Conservation (phyloP, 768 basidiomycete species). For the Candolleomyces aberdarensis region DNA sequence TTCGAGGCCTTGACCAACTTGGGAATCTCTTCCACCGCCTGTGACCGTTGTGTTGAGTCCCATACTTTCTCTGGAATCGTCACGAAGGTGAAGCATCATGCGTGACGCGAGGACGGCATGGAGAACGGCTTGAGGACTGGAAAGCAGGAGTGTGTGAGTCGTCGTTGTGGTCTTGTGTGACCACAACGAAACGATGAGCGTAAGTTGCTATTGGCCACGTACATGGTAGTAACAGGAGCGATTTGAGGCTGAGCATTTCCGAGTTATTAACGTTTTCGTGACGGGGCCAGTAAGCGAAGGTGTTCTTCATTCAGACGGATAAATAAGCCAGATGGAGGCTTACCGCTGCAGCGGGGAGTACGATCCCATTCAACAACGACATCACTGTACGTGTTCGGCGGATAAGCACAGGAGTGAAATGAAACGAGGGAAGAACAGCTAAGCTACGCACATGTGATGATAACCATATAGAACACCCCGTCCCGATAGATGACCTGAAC, state of each 20-base stretch:
- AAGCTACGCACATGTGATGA: background rate
- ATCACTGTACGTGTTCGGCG: background rate
- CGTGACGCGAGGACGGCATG: background rate
- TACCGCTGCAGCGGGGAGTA: background rate
- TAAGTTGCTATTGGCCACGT: background rate
- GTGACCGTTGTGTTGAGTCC: background rate
- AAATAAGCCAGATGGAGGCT: background rate
- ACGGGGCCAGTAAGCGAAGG: background rate
- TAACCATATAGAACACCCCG: background rate
- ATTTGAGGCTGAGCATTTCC: background rate
- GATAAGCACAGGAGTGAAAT: background rate
- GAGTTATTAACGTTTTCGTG: no score
- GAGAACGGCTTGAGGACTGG: background rate
- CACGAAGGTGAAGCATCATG: background rate
- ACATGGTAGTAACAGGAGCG: background rate
- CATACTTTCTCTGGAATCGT: background rate
- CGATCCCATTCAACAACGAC: background rate
- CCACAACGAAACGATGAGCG: background rate
- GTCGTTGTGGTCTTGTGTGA: background rate
- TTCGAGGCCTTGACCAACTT: no score
- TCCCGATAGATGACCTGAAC: background rate
- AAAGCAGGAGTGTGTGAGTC: background rate
- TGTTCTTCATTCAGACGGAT: background rate
- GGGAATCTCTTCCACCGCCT: no score
- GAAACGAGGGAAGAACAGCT: no score